Percentiles rank a stretch among this genome's conserved stretches.
These are phyloP conservation scores for Solanum boliviense DNA, from an alignment of 257 asterid species.

Conservation along the genomic window DNA sequence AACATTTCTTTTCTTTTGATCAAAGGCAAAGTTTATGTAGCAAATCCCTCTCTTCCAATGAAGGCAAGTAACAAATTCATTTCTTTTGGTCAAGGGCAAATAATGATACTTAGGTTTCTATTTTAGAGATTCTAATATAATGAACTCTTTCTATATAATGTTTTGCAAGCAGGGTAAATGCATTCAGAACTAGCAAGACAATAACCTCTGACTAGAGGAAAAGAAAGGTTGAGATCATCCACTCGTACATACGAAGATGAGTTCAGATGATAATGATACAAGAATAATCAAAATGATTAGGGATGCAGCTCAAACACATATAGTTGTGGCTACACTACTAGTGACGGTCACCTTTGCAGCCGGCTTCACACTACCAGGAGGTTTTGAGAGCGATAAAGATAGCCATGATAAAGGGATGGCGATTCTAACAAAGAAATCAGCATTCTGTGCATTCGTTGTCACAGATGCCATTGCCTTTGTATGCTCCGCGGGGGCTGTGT, in stretches of 20 bases:
- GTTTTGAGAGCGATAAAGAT: background rate
- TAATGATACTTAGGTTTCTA: background rate
- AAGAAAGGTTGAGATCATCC: background rate
- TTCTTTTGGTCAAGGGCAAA: background rate
- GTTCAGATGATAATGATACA: background rate
- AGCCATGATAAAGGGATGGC: slow-evolving; percentile 2
- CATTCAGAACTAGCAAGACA: background rate
- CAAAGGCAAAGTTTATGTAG: background rate
- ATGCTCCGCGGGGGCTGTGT: slow-evolving; percentile 3
- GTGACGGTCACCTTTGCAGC: background rate
- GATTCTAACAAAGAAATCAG: background rate
- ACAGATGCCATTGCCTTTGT: slow-evolving; percentile 1
- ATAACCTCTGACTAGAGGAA: background rate
- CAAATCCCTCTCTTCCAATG: background rate
- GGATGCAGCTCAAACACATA: background rate
- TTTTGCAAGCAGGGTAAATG: background rate
- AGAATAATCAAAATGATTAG: background rate
- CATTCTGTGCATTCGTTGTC: slow-evolving; percentile 7
- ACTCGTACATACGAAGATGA: background rate
- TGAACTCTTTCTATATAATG: background rate
- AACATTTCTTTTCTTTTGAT: background rate
- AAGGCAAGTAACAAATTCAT: background rate
- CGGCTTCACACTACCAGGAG: slow-evolving; percentile 13
- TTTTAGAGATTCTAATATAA: background rate
- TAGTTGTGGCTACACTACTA: background rate